Evolutionary conservation across 2,329 filamentous ascomycete species (phyloP).

Genomic region (Venturia aucupariae): DNA sequence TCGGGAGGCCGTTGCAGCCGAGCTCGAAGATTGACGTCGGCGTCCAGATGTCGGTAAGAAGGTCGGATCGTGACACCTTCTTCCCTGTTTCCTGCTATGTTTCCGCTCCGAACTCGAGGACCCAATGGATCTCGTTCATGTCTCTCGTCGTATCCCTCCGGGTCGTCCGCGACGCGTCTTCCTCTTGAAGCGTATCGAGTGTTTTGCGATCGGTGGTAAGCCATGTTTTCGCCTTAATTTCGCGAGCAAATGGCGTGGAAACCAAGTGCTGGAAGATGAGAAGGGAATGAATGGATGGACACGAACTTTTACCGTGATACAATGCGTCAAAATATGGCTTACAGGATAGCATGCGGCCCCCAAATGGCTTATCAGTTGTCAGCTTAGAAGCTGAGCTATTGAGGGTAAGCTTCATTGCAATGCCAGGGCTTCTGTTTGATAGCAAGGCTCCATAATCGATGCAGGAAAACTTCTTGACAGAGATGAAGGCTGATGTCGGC

Average conservation of each 20-base stretch:
- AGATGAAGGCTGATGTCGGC: not conserved
- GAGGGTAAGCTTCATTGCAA: not conserved
- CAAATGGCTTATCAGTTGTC: not conserved
- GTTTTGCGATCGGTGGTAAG: not conserved
- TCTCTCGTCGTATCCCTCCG: not conserved
- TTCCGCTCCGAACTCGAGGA: not conserved
- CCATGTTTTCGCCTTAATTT: not conserved
- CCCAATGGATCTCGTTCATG: not conserved
- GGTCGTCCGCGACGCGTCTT: not conserved
- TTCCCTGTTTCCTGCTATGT: not conserved
- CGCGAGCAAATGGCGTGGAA: not conserved
- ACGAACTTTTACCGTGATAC: not conserved
- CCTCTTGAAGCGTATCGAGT: not conserved
- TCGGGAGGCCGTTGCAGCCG: not conserved
- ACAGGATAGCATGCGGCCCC: not conserved
- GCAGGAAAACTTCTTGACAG: not conserved
- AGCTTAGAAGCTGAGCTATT: not conserved
- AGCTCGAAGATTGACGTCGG: slow-evolving; percentile 1
- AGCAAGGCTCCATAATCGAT: not conserved
- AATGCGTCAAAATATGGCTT: not conserved
- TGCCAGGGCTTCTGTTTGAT: not conserved
- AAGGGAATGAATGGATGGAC: not conserved
- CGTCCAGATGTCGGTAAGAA: slow-evolving; percentile 1
- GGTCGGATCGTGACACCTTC: not conserved
- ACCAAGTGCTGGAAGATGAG: not conserved